These are phyloP conservation scores for Alternaria sp. DNA, from an alignment of 2,329 filamentous ascomycete species.

Conservation along the genomic window DNA sequence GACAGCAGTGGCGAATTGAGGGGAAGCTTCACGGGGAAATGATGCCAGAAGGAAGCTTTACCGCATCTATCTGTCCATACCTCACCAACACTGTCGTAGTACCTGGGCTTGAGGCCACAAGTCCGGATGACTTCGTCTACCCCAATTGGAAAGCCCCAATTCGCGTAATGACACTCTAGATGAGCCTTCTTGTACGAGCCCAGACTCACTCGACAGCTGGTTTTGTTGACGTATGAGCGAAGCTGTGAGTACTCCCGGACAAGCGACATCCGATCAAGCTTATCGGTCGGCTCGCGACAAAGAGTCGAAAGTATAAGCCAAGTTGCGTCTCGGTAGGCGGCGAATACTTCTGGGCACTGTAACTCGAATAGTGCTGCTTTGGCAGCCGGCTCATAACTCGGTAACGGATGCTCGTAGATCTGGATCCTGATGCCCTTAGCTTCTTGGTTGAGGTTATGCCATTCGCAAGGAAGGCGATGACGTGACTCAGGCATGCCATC, in stretches of 20 bases:
- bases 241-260: constrained; percentile 47
- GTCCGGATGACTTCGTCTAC: constrained; percentile 54
- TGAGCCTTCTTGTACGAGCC: constrained; percentile 58
- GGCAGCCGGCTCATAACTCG: constrained; percentile 41
- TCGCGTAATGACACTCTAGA: constrained; percentile 57
- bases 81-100: constrained; percentile 53
- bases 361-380: constrained; percentile 62
- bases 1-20: constrained; percentile 39
- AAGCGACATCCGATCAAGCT: constrained; percentile 14
- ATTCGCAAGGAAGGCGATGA: constrained; percentile 49
- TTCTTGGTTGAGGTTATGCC: constrained; percentile 50
- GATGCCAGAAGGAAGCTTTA: constrained; percentile 54
- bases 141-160: constrained; percentile 50
- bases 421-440: constrained; percentile 53
- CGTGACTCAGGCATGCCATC: constrained; percentile 7
- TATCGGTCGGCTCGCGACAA: constrained; percentile 20
- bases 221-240: constrained; percentile 20
- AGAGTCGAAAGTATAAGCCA: constrained; percentile 56
- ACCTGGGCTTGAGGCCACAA: constrained; percentile 56
- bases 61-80: constrained; percentile 49
- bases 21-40: constrained; percentile 52
- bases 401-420: constrained; percentile 60
- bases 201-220: constrained; percentile 42
- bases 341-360: constrained; percentile 52
- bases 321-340: constrained; percentile 60